Conservation (phyloP, 768 basidiomycete genomes). For the Leccinum pellstonianum region DNA sequence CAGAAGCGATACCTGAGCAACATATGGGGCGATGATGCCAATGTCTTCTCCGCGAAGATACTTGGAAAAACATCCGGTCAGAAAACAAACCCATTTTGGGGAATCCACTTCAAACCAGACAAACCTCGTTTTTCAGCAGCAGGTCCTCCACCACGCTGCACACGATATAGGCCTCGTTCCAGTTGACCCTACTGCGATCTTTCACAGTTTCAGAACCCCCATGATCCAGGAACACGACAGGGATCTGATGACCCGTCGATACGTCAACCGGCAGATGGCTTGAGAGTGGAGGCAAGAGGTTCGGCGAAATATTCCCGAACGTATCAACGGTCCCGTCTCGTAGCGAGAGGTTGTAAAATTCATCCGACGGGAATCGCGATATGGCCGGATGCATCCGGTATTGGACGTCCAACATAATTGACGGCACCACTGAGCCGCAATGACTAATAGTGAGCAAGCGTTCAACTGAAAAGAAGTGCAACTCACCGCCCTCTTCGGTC, state of each 20-base stretch:
- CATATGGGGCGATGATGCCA: constrained; percentile 91
- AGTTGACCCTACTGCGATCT: constrained; percentile 75
- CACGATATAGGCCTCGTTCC: constrained; percentile 74
- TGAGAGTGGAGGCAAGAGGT: constrained; percentile 62
- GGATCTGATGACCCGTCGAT: constrained; percentile 43
- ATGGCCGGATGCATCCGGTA: constrained; percentile 95
- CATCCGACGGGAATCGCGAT: constrained; percentile 78
- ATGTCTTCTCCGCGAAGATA: constrained; percentile 71
- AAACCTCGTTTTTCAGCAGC: constrained; percentile 67
- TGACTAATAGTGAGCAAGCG: constrained; percentile 9
- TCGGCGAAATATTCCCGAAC: constrained; percentile 43
- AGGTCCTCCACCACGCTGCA: constrained; percentile 82
- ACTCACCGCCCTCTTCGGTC: constrained; percentile 76
- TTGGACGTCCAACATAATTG: constrained; percentile 91
- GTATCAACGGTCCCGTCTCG: constrained; percentile 72
- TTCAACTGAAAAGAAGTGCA: not conserved
- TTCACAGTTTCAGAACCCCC: constrained; percentile 61
- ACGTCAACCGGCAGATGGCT: constrained; percentile 44
- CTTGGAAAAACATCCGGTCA: constrained; percentile 33
- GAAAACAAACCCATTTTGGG: not conserved
- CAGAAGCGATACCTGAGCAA: constrained; percentile 78
- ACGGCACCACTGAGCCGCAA: constrained; percentile 62
- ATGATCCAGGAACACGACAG: constrained; percentile 85
- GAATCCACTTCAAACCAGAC: constrained; percentile 24
- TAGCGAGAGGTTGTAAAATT: constrained; percentile 75